phyloP scores from a whole-genome alignment of 352 stramenopile genomes.

The Globisporangium echinulatum region DNA sequence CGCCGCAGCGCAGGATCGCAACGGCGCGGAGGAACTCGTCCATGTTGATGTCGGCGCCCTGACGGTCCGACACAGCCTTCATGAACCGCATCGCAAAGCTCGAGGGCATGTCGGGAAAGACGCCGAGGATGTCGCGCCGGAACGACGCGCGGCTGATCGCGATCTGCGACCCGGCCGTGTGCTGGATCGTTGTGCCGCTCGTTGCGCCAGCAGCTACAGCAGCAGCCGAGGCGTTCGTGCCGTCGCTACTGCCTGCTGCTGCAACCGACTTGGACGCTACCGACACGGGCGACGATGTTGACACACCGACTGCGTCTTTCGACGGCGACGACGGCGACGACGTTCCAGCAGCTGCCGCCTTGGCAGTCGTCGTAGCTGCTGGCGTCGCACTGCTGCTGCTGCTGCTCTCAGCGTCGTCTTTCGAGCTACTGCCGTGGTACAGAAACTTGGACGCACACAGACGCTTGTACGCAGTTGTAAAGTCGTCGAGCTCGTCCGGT shows the following conservation, averaged over 20 bases:
- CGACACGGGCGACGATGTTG: conserved; percentile 18
- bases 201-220: conserved; percentile 1
- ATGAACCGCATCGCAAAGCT: conserved; percentile 87
- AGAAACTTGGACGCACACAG: conserved; percentile 83
- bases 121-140: conserved; percentile 76
- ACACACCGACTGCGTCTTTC: conserved; percentile 26
- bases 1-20: conserved; percentile 67
- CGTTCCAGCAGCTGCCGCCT: neutral
- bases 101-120: conserved; percentile 87
- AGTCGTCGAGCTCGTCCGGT: conserved; percentile 52
- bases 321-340: conserved; percentile 17
- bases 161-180: conserved; percentile 72
- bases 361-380: conserved; percentile 5
- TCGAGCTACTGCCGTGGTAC: conserved; percentile 55
- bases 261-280: conserved; percentile 24
- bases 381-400: conserved; percentile 12
- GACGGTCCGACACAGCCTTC: conserved; percentile 80
- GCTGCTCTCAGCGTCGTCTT: conserved; percentile 19
- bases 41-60: conserved; percentile 84
- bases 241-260: neutral
- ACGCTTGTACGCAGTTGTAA: conserved; percentile 70
- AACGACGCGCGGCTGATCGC: conserved; percentile 80
- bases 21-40: conserved; percentile 81
- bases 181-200: conserved; percentile 40
- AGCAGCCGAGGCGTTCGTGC: conserved; percentile 4